phyloP scores from a whole-genome alignment of 2,329 filamentous ascomycete species.

The Xylaria sp. region DNA sequence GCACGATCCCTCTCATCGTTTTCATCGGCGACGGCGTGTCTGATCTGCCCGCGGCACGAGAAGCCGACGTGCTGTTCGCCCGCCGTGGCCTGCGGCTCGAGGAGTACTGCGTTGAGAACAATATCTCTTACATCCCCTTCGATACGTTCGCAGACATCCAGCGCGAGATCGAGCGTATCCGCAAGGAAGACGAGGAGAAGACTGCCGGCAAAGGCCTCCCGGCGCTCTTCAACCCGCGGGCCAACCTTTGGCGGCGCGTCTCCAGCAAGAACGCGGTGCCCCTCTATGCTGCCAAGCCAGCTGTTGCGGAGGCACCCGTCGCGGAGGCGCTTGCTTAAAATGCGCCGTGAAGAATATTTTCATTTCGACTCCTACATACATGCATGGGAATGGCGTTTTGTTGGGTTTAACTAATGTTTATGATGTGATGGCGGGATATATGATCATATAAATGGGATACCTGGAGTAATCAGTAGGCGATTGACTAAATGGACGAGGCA shows the following conservation, averaged over 20 bases:
- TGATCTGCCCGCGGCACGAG: slow-evolving; percentile 71
- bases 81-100: slow-evolving; percentile 72
- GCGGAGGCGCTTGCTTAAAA: slow-evolving; percentile 15
- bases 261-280: slow-evolving; percentile 67
- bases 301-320: neutral
- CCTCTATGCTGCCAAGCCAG: slow-evolving; percentile 45
- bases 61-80: slow-evolving; percentile 76
- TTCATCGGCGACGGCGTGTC: slow-evolving; percentile 78
- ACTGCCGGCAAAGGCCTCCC: slow-evolving; percentile 70
- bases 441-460: neutral
- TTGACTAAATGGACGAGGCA: slow-evolving; percentile 6
- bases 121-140: slow-evolving; percentile 69
- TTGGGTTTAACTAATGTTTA: neutral
- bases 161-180: slow-evolving; percentile 67
- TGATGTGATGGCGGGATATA: neutral
- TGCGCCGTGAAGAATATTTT: neutral
- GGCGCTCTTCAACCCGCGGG: slow-evolving; percentile 72
- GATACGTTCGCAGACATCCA: slow-evolving; percentile 76
- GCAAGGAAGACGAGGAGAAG: slow-evolving; percentile 68
- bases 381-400: slow-evolving; percentile 26
- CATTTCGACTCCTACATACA: neutral
- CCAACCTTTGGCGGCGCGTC: slow-evolving; percentile 74
- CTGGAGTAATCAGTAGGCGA: neutral
- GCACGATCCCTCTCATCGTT: slow-evolving; percentile 72
- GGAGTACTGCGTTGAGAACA: slow-evolving; percentile 72